Conservation (phyloP, 2,329 filamentous ascomycete species). For the Didymella sp. region DNA sequence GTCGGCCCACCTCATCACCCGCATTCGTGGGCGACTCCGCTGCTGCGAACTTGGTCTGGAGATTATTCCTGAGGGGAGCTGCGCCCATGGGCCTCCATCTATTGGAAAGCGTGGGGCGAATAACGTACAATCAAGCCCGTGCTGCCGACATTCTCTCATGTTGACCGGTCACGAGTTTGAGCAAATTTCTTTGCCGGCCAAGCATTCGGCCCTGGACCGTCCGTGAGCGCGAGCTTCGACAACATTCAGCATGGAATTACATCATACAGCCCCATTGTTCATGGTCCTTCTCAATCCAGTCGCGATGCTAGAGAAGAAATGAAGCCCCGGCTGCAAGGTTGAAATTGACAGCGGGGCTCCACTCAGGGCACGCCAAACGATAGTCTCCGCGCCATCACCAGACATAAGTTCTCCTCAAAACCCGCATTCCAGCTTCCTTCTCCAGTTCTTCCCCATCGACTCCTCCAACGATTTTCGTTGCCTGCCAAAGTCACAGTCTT, state of each 20-base stretch:
- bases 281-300: slow-evolving; percentile 27
- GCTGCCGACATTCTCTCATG: slow-evolving; percentile 17
- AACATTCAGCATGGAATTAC: slow-evolving; percentile 26
- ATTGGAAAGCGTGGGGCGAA: slow-evolving; percentile 21
- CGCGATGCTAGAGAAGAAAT: slow-evolving; percentile 25
- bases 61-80: slow-evolving; percentile 5
- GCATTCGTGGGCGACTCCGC: slow-evolving; percentile 20
- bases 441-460: slow-evolving; percentile 19
- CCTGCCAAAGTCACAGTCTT: slow-evolving; percentile 11
- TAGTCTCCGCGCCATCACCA: slow-evolving; percentile 24
- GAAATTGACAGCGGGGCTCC: slow-evolving; percentile 32
- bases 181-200: slow-evolving; percentile 17
- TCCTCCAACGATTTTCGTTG: slow-evolving; percentile 23
- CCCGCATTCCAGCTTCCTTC: slow-evolving; percentile 25
- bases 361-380: slow-evolving; percentile 26
- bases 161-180: slow-evolving; percentile 24
- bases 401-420: slow-evolving; percentile 36
- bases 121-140: slow-evolving; percentile 19
- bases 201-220: slow-evolving; percentile 10
- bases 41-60: slow-evolving; percentile 10
- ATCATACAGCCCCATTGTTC: slow-evolving; percentile 32
- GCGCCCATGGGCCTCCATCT: slow-evolving; percentile 22
- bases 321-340: slow-evolving; percentile 24
- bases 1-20: slow-evolving; percentile 6
- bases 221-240: slow-evolving; percentile 19